Base-by-base conservation (phyloP, 257 asterid species). In the Jacaranda mimosifolia region DNA sequence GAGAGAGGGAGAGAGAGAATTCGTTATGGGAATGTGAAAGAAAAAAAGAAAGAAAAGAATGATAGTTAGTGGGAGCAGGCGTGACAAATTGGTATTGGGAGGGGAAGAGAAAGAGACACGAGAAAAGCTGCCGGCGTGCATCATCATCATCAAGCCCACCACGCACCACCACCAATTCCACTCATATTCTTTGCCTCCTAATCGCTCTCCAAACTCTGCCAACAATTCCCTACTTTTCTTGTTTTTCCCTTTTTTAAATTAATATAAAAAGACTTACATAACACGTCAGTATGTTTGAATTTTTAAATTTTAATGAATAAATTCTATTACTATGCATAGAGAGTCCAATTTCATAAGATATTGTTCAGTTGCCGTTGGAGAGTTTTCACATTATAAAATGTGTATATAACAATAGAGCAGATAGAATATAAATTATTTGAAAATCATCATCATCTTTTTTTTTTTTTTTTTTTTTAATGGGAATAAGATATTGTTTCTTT, bases 71-170 rank as follows among this genome's bases (percentile, higher is more conserved):
- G 87, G 90, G 87, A 87, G 92, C 88, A 86, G 89, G 93, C 97
- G 94, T 91, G 92, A 82, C 75, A 71, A 83, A 77, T 83, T 86
- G 81, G 79, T 19, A 55, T 70, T 52, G 78, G 57, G 49, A 69
- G 83, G 56, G 70, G 66, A 63, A 55, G 74, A 65, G 56, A 70
- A 68, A 40, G 79, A 46, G 83, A 42, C 51, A 55, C 63, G 75
- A 60, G 63, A 84, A 92, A 92, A 92, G 94, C 92, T 90, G 95
- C 96, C 89, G 91, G 97, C 96, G 92, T 92, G 97, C 94, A 76
- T 74, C 85, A 83, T 80, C 84, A 80, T 85, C 89, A 91, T 79
- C 83, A 85, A 86, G 63, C 80, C 88, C 91, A 81, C 81, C 78
- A 74, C 68, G 56, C 42, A 57, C 32, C 53, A 40, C 40, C 58